phyloP scores from a whole-genome alignment of 257 asterid species.

The Vinca minor region DNA sequence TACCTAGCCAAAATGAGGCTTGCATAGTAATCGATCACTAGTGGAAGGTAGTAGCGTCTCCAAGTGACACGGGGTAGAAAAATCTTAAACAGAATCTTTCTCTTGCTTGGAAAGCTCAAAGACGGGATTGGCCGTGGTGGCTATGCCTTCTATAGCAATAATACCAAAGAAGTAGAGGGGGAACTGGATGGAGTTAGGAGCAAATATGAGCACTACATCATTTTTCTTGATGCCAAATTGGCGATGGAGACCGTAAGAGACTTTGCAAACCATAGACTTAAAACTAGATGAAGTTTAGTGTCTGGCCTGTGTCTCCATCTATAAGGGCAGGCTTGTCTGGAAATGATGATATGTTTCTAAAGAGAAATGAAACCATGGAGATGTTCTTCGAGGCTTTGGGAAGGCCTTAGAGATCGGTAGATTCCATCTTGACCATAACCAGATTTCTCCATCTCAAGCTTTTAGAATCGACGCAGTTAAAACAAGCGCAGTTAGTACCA shows the following conservation, averaged over 20 bases:
- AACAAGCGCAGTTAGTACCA: too few species aligned
- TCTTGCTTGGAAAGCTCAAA: conserved; percentile 69
- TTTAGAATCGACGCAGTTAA: too few species aligned
- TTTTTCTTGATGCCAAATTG: conserved; percentile 56
- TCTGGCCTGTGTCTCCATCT: conserved; percentile 45
- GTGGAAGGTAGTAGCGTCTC: too few species aligned
- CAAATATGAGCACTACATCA: conserved; percentile 62
- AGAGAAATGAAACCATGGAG: conserved; percentile 63
- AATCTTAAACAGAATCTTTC: conserved; percentile 25
- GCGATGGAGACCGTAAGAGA: conserved; percentile 49
- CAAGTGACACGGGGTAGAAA: too few species aligned
- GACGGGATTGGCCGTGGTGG: conserved; percentile 74
- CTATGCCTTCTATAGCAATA: conserved; percentile 64
- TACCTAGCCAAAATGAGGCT: too few species aligned
- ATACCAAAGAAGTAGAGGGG: conserved; percentile 57
- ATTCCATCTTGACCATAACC: conserved; percentile 90
- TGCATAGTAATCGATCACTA: too few species aligned
- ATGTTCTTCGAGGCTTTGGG: conserved; percentile 45
- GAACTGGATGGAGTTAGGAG: conserved; percentile 68
- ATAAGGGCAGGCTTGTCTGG: conserved; percentile 57
- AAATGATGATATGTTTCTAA: conserved; percentile 57
- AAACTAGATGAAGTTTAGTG: conserved; percentile 44
- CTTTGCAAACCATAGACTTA: conserved; percentile 44
- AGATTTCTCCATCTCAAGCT: conserved; percentile 68
- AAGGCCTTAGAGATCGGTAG: conserved; percentile 66